Evolutionary conservation across 805 yeast species (phyloP).

Genomic region (Wickerhamomyces strasburgensis): DNA sequence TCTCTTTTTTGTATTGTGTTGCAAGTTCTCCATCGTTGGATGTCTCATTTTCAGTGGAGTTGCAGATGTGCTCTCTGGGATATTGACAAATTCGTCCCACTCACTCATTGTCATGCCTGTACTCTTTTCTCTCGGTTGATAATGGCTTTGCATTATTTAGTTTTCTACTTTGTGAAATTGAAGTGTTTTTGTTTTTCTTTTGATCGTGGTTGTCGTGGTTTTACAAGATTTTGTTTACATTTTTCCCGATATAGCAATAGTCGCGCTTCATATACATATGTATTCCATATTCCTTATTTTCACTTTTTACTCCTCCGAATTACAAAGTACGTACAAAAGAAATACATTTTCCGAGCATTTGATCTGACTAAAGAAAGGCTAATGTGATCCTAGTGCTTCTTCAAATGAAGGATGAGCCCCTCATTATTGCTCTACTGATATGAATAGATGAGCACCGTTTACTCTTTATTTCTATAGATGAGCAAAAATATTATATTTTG

Average conservation of each 20-base stretch:
- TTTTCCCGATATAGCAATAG: constrained; percentile 8
- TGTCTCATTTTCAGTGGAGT: constrained; percentile 20
- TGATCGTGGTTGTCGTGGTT: too few species aligned
- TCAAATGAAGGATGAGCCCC: too few species aligned
- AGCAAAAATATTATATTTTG: constrained; percentile 11
- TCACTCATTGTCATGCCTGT: constrained; percentile 7
- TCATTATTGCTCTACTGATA: too few species aligned
- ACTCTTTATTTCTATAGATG: too few species aligned
- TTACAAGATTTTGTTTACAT: constrained; percentile 18
- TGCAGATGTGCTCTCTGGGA: constrained; percentile 8
- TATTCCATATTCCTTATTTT: too few species aligned
- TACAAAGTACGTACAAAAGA: too few species aligned
- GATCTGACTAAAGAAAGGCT: too few species aligned
- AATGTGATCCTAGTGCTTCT: too few species aligned
- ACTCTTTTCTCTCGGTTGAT: constrained; percentile 13
- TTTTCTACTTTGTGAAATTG: neutral
- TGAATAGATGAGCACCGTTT: too few species aligned
- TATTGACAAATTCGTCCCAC: constrained; percentile 15
- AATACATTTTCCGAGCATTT: too few species aligned
- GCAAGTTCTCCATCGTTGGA: constrained; percentile 15
- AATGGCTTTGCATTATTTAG: neutral
- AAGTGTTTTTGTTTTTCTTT: too few species aligned
- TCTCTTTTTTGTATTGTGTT: constrained; percentile 18
- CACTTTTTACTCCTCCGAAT: too few species aligned
- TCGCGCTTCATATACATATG: neutral